Base-by-base conservation (phyloP, 2,329 filamentous ascomycete genomes). In the Ophiocordyceps camponoti-saundersi region DNA sequence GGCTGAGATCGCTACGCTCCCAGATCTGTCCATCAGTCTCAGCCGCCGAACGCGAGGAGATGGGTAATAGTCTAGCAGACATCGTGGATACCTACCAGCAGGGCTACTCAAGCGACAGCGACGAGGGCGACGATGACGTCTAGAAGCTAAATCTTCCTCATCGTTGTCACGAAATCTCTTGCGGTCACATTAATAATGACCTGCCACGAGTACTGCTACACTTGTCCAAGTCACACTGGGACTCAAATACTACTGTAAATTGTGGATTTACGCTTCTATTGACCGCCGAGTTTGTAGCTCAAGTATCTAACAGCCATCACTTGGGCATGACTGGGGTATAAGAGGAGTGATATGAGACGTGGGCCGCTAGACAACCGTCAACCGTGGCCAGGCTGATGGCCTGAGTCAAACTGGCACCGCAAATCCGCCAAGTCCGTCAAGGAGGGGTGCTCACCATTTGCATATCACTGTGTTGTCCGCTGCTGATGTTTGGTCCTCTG, bases 61-160 rank as follows among this genome's bases (percentile, higher is more conserved):
- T 96, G n/a, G 77, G 79, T 43, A 92, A 94, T 57, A 80, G 83
- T 13, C 69, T 98, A 39, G 79, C 83, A 22, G 82, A 85, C 49
- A 80, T 96, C 56, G 82, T 83, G 1, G 89, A 95, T 57, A 85
- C 85, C 49, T 96, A 95, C 60, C 80, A 86, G 54, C 85, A 92
- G 50, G 87, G 87, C 1, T 95, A 86, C 85, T 80, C 79, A 13
- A 87, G 82, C 56, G 86, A 80, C 22, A 82, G 77, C 48, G 83
- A 85, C 54, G 72, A 79, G 10, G 80, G 77, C 20, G 79, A 86
- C 48, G 81, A 86, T 45, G 69, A 75, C 29, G 44, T 60, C n/a
- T 29, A 29, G 42, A n/a, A 20, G 18, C 6, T 36, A 20, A 12
- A 20, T 20, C 12, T 3, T n/a, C 2, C 16, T 36, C 16, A 13